Evolutionary conservation across 1,284 basidiomycete genomes (phyloP).

Genomic region (Neonothopanus nambi): DNA sequence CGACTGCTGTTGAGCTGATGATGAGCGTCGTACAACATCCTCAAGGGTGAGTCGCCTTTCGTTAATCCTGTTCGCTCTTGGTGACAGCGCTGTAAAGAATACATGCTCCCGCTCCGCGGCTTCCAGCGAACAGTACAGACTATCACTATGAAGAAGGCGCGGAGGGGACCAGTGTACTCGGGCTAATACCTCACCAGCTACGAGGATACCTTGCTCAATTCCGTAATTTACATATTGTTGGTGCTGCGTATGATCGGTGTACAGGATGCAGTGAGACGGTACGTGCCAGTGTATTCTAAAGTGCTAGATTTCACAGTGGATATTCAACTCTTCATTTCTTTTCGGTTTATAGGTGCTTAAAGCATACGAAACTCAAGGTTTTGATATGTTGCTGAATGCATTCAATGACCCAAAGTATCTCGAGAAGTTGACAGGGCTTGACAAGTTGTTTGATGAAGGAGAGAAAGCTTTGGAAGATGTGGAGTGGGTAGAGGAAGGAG

Average conservation of each 20-base stretch:
- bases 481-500: constrained; percentile 77
- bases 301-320: not conserved
- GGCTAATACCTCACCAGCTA: constrained; percentile 91
- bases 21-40: constrained; percentile 91
- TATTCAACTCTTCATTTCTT: not conserved
- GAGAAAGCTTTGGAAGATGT: constrained; percentile 74
- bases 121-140: constrained; percentile 37
- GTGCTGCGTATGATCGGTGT: constrained; percentile 85
- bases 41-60: constrained; percentile 58
- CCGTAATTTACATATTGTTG: constrained; percentile 80
- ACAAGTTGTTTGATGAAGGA: constrained; percentile 80
- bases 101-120: constrained; percentile 61
- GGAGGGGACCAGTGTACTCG: constrained; percentile 61
- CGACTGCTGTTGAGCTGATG: constrained; percentile 90
- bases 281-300: too few species aligned
- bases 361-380: constrained; percentile 76
- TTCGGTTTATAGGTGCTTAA: constrained; percentile 62
- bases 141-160: constrained; percentile 33
- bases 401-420: constrained; percentile 87
- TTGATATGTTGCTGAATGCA: constrained; percentile 77
- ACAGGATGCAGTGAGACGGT: constrained; percentile 88
- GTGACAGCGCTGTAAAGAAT: not conserved
- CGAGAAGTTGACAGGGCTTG: constrained; percentile 83
- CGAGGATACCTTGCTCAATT: constrained; percentile 90
- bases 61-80: too few species aligned